A percentile compares a stretch with the other conserved stretches of the same genome.
phyloP scores from a whole-genome alignment of 164 flowering plant genomes.

The Sedum album region DNA sequence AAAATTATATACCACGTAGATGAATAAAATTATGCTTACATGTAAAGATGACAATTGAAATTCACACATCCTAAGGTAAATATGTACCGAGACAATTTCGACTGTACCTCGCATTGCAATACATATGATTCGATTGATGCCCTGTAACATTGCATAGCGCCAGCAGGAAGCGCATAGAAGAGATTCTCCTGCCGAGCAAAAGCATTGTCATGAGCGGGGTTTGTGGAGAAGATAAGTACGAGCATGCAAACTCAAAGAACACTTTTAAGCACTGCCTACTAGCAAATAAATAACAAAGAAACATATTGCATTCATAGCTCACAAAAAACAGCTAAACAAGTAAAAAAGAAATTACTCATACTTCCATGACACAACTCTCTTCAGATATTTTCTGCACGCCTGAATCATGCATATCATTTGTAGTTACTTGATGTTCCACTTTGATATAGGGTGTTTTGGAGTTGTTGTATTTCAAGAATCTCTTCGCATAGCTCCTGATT shows the following conservation, averaged over 20 bases:
- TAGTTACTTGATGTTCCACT: conserved; percentile 59
- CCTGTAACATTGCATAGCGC: conserved; percentile 71
- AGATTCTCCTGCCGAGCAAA: conserved; percentile 56
- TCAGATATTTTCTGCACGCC: conserved; percentile 26
- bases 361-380: conserved; percentile 6
- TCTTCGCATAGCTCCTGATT: conserved; percentile 52
- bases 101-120: conserved; percentile 30
- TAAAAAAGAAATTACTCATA: neutral
- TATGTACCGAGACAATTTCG: neutral
- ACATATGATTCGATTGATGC: conserved; percentile 60
- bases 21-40: neutral
- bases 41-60: neutral
- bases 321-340: neutral
- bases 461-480: conserved; percentile 55
- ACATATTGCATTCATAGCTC: neutral
- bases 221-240: neutral
- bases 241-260: neutral
- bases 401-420: conserved; percentile 46
- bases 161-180: conserved; percentile 57
- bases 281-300: neutral
- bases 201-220: neutral
- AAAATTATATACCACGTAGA: neutral
- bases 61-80: neutral
- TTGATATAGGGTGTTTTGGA: conserved; percentile 22
- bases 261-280: neutral